Conservation (phyloP, 768 basidiomycete genomes). For the Amanita rimosa region DNA sequence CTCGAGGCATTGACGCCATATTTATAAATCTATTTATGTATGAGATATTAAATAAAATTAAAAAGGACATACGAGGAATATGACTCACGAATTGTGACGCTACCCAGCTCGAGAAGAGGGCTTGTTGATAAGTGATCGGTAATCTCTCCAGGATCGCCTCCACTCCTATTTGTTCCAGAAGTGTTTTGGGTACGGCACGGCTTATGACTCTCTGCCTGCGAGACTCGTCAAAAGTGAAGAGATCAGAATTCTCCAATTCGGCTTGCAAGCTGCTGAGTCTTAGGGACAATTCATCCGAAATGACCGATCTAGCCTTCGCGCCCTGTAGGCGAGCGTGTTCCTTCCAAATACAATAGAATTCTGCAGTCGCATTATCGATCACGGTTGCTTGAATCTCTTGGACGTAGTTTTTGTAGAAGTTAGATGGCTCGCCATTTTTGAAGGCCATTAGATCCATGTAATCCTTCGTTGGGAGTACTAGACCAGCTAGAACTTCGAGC, state of each 20-base stretch:
- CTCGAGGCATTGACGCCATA: conserved; percentile 83
- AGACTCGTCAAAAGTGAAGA: conserved; percentile 66
- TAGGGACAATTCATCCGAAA: conserved; percentile 89
- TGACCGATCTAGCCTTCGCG: conserved; percentile 72
- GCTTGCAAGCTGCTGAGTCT: conserved; percentile 86
- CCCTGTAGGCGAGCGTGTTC: conserved; percentile 79
- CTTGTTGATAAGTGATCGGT: conserved; percentile 73
- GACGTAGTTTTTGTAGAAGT: conserved; percentile 89
- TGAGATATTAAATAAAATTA: not conserved
- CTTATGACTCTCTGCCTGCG: conserved; percentile 69
- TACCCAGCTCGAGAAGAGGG: conserved; percentile 87
- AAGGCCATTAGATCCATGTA: conserved; percentile 90
- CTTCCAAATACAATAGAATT: conserved; percentile 88
- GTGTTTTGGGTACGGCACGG: conserved; percentile 78
- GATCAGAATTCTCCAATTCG: conserved; percentile 80
- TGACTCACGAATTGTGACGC: conserved; percentile 71
- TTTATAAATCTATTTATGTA: conserved; percentile 63
- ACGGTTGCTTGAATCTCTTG: conserved; percentile 88
- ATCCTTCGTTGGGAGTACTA: conserved; percentile 82
- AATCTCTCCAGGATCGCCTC: conserved; percentile 69
- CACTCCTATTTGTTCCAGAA: conserved; percentile 78
- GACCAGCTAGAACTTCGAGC: conserved; percentile 92
- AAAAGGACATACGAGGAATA: not conserved
- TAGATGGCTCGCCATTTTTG: conserved; percentile 76
- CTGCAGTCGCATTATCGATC: conserved; percentile 79